Percentiles rank a stretch among this genome's conserved stretches.
Conservation (phyloP, 139 green algal genomes). For the Choricystis sp. region DNA sequence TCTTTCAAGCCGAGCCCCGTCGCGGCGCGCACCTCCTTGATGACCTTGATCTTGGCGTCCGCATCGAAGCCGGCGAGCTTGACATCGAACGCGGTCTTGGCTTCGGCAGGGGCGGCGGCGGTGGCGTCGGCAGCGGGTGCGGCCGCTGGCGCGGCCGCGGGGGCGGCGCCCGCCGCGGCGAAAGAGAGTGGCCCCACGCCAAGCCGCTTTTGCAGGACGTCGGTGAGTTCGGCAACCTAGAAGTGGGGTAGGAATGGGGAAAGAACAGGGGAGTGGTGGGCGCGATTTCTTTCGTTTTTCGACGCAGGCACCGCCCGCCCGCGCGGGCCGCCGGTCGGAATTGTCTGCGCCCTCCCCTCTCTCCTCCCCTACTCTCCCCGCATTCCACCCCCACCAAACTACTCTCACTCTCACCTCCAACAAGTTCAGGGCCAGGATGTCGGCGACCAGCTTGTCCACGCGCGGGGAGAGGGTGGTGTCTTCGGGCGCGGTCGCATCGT, state of each 20-base stretch:
- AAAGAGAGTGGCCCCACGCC: neutral
- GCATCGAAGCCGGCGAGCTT: constrained; percentile 87
- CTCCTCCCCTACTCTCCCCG: no score
- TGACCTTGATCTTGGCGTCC: constrained; percentile 94
- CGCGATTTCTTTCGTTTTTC: no score
- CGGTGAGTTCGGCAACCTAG: neutral
- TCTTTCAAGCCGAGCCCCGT: constrained; percentile 94
- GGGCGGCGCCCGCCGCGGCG: no score
- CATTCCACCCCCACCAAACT: neutral
- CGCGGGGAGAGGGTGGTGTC: no score
- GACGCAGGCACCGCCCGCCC: no score
- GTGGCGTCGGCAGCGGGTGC: neutral
- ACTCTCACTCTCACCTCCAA: neutral
- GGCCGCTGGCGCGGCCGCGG: no score
- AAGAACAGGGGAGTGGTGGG: no score
- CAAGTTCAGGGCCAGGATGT: neutral
- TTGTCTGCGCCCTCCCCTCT: no score
- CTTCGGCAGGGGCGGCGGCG: constrained; percentile 37
- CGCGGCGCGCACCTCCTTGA: constrained; percentile 91
- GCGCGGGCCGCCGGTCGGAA: no score
- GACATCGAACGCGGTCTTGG: constrained; percentile 89
- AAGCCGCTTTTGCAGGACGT: neutral
- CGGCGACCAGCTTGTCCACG: neutral
- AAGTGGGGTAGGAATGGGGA: neutral
- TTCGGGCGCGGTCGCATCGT: no score